Evolutionary conservation across 768 basidiomycete genomes (phyloP).

Genomic region (Dacryopinax primogenitus): DNA sequence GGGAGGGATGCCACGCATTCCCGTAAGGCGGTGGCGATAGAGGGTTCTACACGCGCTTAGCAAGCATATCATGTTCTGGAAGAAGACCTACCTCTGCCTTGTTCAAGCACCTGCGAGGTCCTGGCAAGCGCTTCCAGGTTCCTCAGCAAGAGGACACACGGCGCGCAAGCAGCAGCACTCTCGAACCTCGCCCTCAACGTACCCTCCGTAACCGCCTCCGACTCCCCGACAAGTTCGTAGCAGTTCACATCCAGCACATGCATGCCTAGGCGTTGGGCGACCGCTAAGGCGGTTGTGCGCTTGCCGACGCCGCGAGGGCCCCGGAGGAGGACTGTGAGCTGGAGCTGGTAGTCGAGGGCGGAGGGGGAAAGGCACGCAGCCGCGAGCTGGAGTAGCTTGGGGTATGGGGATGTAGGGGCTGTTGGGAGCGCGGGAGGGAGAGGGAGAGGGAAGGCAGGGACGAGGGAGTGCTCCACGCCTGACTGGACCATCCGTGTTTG

Average conservation of each 20-base stretch:
- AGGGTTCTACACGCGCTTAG: constrained; percentile 35
- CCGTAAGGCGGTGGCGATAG: constrained; percentile 43
- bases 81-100: constrained; percentile 43
- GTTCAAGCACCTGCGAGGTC: constrained; percentile 49
- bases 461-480: constrained; percentile 55
- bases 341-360: constrained; percentile 48
- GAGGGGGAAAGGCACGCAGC: constrained; percentile 46
- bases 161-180: constrained; percentile 61
- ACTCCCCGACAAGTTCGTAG: constrained; percentile 70
- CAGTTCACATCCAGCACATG: constrained; percentile 61
- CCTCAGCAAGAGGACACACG: constrained; percentile 69
- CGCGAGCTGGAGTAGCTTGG: constrained; percentile 43
- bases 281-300: constrained; percentile 40
- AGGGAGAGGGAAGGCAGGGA: constrained; percentile 34
- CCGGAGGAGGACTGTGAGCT: constrained; percentile 60
- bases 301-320: constrained; percentile 77
- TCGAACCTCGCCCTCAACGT: constrained; percentile 60
- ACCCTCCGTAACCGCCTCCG: constrained; percentile 59
- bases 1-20: constrained; percentile 51
- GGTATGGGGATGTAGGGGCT: constrained; percentile 23
- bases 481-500: constrained; percentile 66
- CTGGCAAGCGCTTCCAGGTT: constrained; percentile 69
- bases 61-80: constrained; percentile 6
- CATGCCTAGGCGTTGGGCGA: constrained; percentile 21
- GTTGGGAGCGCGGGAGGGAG: constrained; percentile 3